Percentiles rank a stretch among this genome's conserved stretches.
Evolutionary conservation across 805 yeast genomes (phyloP).

Genomic region (Myxozyma nipponensis): DNA sequence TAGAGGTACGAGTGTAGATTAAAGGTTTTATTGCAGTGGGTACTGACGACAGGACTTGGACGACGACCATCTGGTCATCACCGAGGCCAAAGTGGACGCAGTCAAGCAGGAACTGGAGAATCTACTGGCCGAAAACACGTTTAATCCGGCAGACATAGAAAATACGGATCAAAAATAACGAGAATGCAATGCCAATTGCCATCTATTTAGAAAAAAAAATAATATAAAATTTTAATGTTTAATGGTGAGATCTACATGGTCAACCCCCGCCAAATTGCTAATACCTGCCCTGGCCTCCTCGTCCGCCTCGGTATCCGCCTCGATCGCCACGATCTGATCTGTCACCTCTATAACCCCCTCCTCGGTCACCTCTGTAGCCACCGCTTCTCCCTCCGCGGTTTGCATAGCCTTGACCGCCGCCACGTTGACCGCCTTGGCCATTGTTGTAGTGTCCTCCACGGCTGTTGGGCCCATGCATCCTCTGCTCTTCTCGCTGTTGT

Average conservation of each 20-base stretch:
- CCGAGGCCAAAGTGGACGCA: constrained; percentile 67
- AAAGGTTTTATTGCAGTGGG: constrained; percentile 19
- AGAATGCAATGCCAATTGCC: background rate
- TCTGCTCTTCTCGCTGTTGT: constrained; percentile 36
- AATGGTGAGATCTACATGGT: too few species aligned
- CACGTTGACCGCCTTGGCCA: constrained; percentile 7
- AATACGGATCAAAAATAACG: constrained; percentile 1
- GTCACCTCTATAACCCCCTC: constrained; percentile 9
- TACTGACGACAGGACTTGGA: constrained; percentile 62
- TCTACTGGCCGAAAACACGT: constrained; percentile 75
- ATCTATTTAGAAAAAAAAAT: too few species aligned
- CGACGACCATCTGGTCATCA: constrained; percentile 83
- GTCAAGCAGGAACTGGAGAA: constrained; percentile 75
- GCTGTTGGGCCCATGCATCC: constrained; percentile 16
- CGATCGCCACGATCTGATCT: constrained; percentile 3
- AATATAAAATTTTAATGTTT: background rate
- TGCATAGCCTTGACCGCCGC: constrained; percentile 4
- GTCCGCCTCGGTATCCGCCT: background rate
- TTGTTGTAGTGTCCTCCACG: constrained; percentile 22
- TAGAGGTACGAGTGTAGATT: constrained; percentile 39
- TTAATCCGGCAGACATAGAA: constrained; percentile 65
- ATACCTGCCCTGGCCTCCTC: too few species aligned
- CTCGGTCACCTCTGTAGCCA: constrained; percentile 10
- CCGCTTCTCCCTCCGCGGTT: constrained; percentile 21
- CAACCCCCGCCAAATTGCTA: too few species aligned